Base-by-base conservation (phyloP, 805 yeast species). In the Myxozyma neotropica region DNA sequence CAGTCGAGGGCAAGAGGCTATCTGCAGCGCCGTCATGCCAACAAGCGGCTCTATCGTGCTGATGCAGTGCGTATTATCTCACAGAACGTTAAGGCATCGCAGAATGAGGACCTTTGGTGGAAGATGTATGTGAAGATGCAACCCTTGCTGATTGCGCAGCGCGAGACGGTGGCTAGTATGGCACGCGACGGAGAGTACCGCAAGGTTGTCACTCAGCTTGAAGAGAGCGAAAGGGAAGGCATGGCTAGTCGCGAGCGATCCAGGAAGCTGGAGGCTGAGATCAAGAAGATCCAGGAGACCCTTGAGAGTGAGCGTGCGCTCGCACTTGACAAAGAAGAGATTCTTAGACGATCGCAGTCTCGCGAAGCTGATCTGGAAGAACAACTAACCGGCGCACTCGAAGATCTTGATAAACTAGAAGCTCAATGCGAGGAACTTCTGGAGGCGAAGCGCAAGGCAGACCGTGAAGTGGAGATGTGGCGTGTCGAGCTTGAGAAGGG, bases 41-140 rank as follows among this genome's bases (percentile, higher is more conserved):
- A 78, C 39, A 70, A 73, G 13, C 75, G 80, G 58, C 75, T 92
- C n/a, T 76, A 78, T 53, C 82, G 83, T 58, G 74, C 86, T 8
- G 87, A 85, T 61, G 89, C 97, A 0, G 82, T 94, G 0, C 84
- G 84, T 59, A 77, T 87, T 0, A 74, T 94, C 42, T 83, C 86
- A 53, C 77, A 78, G 55, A 86, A 88, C 43, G 80, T 94, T 67
- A 72, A 75, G 35, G 72, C 78, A 0, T 70, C 84, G 12, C 67
- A 67, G 47, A 73, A 76, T 47, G 71, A 77, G 10, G 85, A 84
- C 69, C 87, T 88, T 19, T 94, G 99, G 99, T 88, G 88, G 73
- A 82, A 80, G 52, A 76, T 94, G 46, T 84, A 85, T 60, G 77
- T 83, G 21, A 81, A 82, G 55, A 75, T 93, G 66, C 89, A 87